Base-by-base conservation (phyloP, 1,284 basidiomycete species). In the Cryptococcus amylolentus region DNA sequence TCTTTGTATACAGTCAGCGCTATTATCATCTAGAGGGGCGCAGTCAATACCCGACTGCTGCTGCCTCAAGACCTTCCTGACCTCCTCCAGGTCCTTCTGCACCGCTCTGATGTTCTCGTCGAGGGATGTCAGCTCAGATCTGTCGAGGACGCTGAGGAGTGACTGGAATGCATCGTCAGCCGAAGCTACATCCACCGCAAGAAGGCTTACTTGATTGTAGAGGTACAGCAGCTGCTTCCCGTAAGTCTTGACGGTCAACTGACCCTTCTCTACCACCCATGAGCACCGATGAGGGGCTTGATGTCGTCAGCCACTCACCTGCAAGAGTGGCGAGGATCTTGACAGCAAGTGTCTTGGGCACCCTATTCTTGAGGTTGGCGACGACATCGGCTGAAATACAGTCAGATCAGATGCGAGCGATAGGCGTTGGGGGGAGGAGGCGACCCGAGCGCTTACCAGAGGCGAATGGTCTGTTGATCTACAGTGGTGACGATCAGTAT, bases 321-420 rank as follows among this genome's bases (percentile, higher is more conserved):
- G 91, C 86, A 13, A 93, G 82, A 0, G 84, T 77, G 1, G 83
- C 78, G 13, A 93, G 81, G 48, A 92, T 87, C 78, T 92, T 92
- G 71, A 91, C 89, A 0, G 86, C 86, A 8, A 85, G 81, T 0
- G 88, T 77, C 73, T 92, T 93, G 8, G 88, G 84, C 1, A 94
- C 86, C 10, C 86, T 84, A 52, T 88, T 88, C 73, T 91, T 92
- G 42, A 94, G 79, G 73, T 95, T 94, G 16, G 89, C 88, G 14
- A 88, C 82, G 2, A 94, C 86, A 70, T 93, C 90, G 39, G 90
- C 91, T 63, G 31, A 84, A 5, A 51, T 39, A 6, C 5, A 9
- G 13, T 9, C 31, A 42, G 2, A 47, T 14, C 12, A 28, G 46
- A 27, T 13, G 31, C 14, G 12, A 28, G n/a, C 27, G 26, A 7